Evolutionary conservation across 75 land plant species (phyloP), one percentile per base, ranked within the genome.

Genomic region (Gnetum montanum): DNA sequence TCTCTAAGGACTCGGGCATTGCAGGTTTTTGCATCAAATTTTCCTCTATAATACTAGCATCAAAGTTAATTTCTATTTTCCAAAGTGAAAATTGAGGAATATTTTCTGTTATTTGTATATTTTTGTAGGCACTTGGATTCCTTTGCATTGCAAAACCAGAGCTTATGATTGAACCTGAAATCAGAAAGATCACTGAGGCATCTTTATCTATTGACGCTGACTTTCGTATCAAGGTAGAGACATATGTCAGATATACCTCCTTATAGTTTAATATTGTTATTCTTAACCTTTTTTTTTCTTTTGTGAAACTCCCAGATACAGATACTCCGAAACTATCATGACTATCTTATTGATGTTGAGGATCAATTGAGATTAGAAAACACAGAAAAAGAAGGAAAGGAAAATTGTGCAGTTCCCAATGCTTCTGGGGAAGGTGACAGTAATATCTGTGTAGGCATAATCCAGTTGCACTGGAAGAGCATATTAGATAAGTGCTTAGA

Each of bases 351-450:
- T 46, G 99, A 90, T 71, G 91, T 90, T 3, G 99, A 95, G 72
- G 75, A 71, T 51, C 74, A 86, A 56, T 72, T 95, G 85, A 84
- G 50, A 43, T 29, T 61, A 36, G 80, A 68, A 13, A 59, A 74
- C 38, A 56, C 41, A 31, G 51, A 31, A 30, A 34, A 63, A 45
- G 22, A 38, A 54, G 1, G 67, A 24, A 53, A 53, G 55, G 74
- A 66, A 22, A 69, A 48, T 43, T 70, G 69, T 15, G 56, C 54
- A 43, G 99, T 95, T 4, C 93, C 99, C 58, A 83, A 83, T 23
- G 97, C 93, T 70, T 97, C 99, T 29, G 99, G 99, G 60, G 97
- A 96, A 19, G 97, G 99, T 45, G 99, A 95, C 61, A 84, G 84
- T 24, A 95, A 95, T 70, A 86, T 90, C 3, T 86, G 93, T 75